Percentiles rank a stretch among this genome's conserved stretches.
These are phyloP conservation scores for Solanum hybrid DNA, from an alignment of 305 asterid genomes.

Conservation along the genomic window DNA sequence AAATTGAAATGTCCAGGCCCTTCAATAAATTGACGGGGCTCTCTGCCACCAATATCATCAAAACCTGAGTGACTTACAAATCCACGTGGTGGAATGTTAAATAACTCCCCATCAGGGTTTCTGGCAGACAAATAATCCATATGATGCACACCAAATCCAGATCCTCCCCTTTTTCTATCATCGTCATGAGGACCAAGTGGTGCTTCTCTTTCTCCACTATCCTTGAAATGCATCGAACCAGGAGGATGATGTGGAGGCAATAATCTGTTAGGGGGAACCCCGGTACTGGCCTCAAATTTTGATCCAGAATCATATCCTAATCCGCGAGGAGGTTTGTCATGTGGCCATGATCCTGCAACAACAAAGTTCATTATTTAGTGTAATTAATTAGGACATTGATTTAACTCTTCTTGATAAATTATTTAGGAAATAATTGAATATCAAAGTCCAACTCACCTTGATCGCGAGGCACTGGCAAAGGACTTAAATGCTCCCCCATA, in stretches of 20 bases:
- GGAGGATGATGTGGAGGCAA: conserved; percentile 40
- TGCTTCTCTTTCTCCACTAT: conserved; percentile 16
- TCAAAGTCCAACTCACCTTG: conserved; percentile 37
- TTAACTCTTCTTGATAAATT: background rate
- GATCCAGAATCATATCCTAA: conserved; percentile 33
- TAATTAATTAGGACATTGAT: background rate
- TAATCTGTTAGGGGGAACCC: conserved; percentile 42
- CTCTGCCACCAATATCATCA: conserved; percentile 47
- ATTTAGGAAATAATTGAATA: background rate
- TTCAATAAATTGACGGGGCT: conserved; percentile 44
- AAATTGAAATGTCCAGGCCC: conserved; percentile 43
- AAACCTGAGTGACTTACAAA: conserved; percentile 30
- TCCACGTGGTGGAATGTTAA: conserved; percentile 40
- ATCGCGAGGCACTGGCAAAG: conserved; percentile 32
- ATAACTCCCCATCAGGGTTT: conserved; percentile 48
- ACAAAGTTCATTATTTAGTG: conserved; percentile 1
- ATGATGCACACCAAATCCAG: conserved; percentile 44
- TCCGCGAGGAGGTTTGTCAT: conserved; percentile 37
- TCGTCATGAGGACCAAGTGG: conserved; percentile 7
- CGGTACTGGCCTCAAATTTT: conserved; percentile 31
- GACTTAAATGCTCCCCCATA: conserved; percentile 32
- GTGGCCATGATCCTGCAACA: conserved; percentile 32
- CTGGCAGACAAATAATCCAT: conserved; percentile 32
- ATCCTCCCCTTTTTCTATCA: conserved; percentile 22
- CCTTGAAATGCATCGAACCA: conserved; percentile 13